These are phyloP conservation scores for Botryotinia convoluta DNA, from an alignment of 2,329 filamentous ascomycete species.

Conservation along the genomic window DNA sequence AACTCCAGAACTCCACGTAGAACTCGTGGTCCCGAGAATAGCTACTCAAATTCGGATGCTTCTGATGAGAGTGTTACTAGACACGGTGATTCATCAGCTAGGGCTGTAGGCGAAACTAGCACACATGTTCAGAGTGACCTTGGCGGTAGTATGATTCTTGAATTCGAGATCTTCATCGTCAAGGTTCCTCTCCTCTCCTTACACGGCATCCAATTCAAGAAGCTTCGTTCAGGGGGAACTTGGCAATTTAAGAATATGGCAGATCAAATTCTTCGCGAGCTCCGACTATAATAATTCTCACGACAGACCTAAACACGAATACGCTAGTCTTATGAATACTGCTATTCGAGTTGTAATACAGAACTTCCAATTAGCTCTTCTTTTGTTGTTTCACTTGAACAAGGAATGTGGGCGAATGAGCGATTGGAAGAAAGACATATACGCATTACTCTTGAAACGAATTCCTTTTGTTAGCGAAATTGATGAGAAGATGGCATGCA, in stretches of 20 bases:
- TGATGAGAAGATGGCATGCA: conserved; percentile 15
- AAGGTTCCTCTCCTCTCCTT: conserved; percentile 91
- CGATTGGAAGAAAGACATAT: neutral
- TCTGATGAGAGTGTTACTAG: conserved; percentile 72
- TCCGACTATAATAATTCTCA: conserved; percentile 54
- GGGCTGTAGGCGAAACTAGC: conserved; percentile 79
- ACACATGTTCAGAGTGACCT: conserved; percentile 90
- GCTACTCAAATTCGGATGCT: conserved; percentile 82
- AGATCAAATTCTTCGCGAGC: conserved; percentile 84
- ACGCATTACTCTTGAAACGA: conserved; percentile 14
- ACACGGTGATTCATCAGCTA: conserved; percentile 50
- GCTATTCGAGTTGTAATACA: conserved; percentile 6
- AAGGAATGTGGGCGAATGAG: neutral
- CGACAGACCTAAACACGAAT: neutral
- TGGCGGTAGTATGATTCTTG: conserved; percentile 76
- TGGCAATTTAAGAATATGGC: conserved; percentile 99
- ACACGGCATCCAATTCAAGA: conserved; percentile 98
- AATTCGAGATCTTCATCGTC: conserved; percentile 96
- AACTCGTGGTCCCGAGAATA: conserved; percentile 53
- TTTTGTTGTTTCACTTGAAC: neutral
- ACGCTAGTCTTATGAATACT: neutral
- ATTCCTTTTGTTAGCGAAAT: conserved; percentile 15
- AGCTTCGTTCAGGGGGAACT: conserved; percentile 79
- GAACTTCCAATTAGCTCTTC: neutral
- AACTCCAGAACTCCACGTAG: conserved; percentile 48